Evolutionary conservation across 2,329 filamentous ascomycete genomes (phyloP).

Genomic region (Cucurbitaria berberidis): DNA sequence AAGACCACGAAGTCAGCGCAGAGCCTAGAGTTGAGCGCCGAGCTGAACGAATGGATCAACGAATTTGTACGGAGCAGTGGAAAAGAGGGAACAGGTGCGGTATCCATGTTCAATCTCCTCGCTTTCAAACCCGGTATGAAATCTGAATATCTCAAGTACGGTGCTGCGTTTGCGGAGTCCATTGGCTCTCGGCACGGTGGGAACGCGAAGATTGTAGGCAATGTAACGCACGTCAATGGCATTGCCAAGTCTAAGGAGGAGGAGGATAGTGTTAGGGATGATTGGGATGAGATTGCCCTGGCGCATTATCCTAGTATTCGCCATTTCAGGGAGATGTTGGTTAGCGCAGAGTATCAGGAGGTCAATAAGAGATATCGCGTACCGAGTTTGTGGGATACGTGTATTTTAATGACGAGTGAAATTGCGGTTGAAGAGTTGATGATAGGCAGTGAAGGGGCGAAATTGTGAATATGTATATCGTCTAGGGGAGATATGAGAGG

Average conservation of each 20-base stretch:
- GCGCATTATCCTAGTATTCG: slow-evolving; percentile 68
- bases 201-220: slow-evolving; percentile 67
- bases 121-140: slow-evolving; percentile 62
- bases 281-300: slow-evolving; percentile 69
- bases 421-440: slow-evolving; percentile 43
- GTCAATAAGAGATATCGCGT: slow-evolving; percentile 62
- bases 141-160: slow-evolving; percentile 63
- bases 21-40: slow-evolving; percentile 60
- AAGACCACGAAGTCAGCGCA: slow-evolving; percentile 23
- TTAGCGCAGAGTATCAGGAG: slow-evolving; percentile 63
- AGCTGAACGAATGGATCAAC: slow-evolving; percentile 60
- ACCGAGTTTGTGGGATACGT: slow-evolving; percentile 59
- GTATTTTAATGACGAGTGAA: slow-evolving; percentile 62
- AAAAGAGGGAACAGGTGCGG: slow-evolving; percentile 50
- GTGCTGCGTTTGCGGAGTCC: slow-evolving; percentile 57
- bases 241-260: slow-evolving; percentile 11
- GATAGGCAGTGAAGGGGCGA: slow-evolving; percentile 10
- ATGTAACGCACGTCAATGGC: slow-evolving; percentile 51
- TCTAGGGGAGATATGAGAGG: no score
- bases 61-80: slow-evolving; percentile 25
- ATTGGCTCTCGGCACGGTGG: slow-evolving; percentile 63
- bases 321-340: slow-evolving; percentile 68
- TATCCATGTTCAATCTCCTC: slow-evolving; percentile 69
- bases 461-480: no score
- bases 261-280: slow-evolving; percentile 26